Base-by-base conservation (phyloP, 2,329 filamentous ascomycete species). In the Fusarium marasasianum region DNA sequence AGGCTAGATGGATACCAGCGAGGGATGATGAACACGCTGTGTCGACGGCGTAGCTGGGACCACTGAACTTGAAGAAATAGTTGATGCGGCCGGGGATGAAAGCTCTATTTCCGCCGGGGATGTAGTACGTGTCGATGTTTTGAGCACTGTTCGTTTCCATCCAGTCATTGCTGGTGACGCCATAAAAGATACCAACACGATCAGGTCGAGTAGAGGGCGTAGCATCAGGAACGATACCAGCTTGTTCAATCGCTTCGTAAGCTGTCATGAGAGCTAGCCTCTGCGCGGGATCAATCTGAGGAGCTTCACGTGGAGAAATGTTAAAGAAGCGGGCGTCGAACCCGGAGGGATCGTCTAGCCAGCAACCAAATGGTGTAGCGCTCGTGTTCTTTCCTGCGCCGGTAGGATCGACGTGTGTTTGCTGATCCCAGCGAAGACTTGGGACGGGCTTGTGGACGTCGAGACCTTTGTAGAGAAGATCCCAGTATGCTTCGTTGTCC, bases 21-120 rank as follows among this genome's bases (percentile, higher is more conserved):
- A 93, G 86, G 72, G 91, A 92, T 2, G 92, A 94, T 0, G 92
- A 94, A 79, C 93, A 95, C 9, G 93, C 93, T n/a, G 93, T 94
- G 76, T 95, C 93, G 53, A 94, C 86, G 59, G 89, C 93, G 78
- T 90, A 91, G 31, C 90, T 93, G 0, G 92, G 92, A 0, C 93
- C 93, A 50, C 87, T 90, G 81, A 94, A 94, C 77, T 93, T 92
- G 82, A 94, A 94, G 80, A 91, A 92, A 81, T 94, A 94, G 82
- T 94, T 94, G 79, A 94, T 92, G 90, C 88, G 84, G 0, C 87
- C 88, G 0, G 85, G 84, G 0, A 80, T 84, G 63, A 90, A 90
- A 0, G 87, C 88, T 24, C 88, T 82, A 31, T 77, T 76, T 4
- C 75, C 75, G 2, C 75, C 75, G 0, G 88, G 85, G 50, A 90